Percentiles rank a stretch among this genome's conserved stretches.
Evolutionary conservation across 2,329 filamentous ascomycete species (phyloP).

Genomic region (Colletotrichum horii): DNA sequence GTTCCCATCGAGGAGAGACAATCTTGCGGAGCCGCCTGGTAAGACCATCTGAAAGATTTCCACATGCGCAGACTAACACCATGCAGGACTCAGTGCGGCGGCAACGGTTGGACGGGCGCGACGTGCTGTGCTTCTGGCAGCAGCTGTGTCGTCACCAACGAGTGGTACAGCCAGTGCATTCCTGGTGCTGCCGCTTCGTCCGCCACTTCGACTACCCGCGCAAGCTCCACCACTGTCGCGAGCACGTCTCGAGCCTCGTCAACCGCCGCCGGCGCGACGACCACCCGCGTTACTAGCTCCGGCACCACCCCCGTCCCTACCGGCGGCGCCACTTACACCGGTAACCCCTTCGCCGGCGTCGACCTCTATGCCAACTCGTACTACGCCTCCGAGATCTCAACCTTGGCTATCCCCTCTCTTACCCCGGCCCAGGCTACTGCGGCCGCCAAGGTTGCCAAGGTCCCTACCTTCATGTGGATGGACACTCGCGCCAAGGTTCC

Average conservation of each 20-base stretch:
- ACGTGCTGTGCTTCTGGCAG: constrained; percentile 48
- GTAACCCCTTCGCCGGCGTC: constrained; percentile 60
- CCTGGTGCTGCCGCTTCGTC: constrained; percentile 25
- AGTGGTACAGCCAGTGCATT: constrained; percentile 44
- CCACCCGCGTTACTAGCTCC: constrained; percentile 24
- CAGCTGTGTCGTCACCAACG: constrained; percentile 39
- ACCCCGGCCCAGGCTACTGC: constrained; percentile 58
- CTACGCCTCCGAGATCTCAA: constrained; percentile 60
- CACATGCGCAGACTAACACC: not conserved
- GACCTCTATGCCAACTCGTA: constrained; percentile 58
- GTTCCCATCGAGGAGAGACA: constrained; percentile 48
- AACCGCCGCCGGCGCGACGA: constrained; percentile 21
- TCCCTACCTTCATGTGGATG: constrained; percentile 60
- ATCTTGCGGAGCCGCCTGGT: constrained; percentile 38
- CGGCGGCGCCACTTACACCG: constrained; percentile 47
- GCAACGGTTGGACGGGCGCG: constrained; percentile 47
- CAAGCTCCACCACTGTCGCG: constrained; percentile 25
- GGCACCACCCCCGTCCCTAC: constrained; percentile 31
- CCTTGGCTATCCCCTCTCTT: constrained; percentile 66
- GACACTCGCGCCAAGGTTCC: constrained; percentile 56
- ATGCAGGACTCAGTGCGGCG: constrained; percentile 46
- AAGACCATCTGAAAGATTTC: constrained; percentile 8
- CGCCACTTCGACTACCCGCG: constrained; percentile 23
- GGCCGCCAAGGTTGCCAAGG: constrained; percentile 55
- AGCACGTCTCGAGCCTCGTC: constrained; percentile 44